Conservation (phyloP, 345 rosid species). For the Raphanus sativus region DNA sequence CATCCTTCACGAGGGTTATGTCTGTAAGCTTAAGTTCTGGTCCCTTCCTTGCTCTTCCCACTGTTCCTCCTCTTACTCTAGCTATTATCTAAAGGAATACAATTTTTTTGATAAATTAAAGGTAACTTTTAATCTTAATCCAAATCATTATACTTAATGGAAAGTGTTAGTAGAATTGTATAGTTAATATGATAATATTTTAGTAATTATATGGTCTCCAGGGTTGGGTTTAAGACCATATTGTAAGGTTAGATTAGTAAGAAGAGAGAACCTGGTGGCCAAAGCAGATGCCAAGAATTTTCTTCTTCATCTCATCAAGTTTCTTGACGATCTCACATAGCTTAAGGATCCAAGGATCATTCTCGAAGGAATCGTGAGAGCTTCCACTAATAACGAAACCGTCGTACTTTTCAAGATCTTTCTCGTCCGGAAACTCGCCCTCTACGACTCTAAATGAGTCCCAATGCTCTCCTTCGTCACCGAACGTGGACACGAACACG, state of each 20-base stretch:
- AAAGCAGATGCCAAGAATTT: constrained; percentile 83
- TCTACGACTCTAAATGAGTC: constrained; percentile 69
- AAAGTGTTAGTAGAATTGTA: background rate
- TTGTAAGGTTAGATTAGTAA: background rate
- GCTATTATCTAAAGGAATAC: constrained; percentile 58
- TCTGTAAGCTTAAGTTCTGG: constrained; percentile 72
- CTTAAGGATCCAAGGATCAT: constrained; percentile 69
- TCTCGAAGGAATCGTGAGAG: constrained; percentile 74
- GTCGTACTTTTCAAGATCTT: constrained; percentile 60
- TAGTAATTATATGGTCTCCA: background rate
- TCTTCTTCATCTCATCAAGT: constrained; percentile 73
- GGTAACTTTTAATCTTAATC: background rate
- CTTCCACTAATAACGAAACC: constrained; percentile 89
- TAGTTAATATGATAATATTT: background rate
- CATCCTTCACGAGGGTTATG: constrained; percentile 59
- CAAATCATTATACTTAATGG: background rate
- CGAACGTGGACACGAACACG: constrained; percentile 69
- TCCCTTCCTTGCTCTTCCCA: constrained; percentile 67
- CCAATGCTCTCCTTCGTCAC: constrained; percentile 82
- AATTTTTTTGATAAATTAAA: background rate
- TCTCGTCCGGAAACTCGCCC: constrained; percentile 73
- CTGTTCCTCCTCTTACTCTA: constrained; percentile 79
- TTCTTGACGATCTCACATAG: constrained; percentile 65
- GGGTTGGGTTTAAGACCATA: background rate
- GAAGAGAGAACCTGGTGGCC: constrained; percentile 78